phyloP scores from a whole-genome alignment of 1,284 basidiomycete genomes.

The Fomitopsis pinicola region DNA sequence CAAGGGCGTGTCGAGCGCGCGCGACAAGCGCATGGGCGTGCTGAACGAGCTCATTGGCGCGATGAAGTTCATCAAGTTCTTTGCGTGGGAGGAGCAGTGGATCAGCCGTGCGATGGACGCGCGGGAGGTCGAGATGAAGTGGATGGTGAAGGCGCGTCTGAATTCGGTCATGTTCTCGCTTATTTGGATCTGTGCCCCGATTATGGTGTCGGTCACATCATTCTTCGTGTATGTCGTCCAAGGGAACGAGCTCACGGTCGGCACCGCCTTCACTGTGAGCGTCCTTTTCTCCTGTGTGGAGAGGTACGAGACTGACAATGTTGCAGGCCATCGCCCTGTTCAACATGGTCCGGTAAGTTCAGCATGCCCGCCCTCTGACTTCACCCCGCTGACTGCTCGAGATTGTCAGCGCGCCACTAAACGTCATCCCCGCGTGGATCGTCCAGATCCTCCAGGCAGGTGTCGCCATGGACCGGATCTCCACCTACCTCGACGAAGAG shows the following conservation, averaged over 20 bases:
- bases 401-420: slow-evolving; percentile 50
- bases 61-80: slow-evolving; percentile 86
- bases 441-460: slow-evolving; percentile 63
- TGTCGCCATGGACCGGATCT: slow-evolving; percentile 78
- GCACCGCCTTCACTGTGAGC: slow-evolving; percentile 68
- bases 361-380: not conserved
- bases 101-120: slow-evolving; percentile 55
- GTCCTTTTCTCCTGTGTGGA: not conserved
- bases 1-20: slow-evolving; percentile 65
- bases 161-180: slow-evolving; percentile 62
- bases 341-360: slow-evolving; percentile 55
- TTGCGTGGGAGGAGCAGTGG: slow-evolving; percentile 80
- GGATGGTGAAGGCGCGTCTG: slow-evolving; percentile 69
- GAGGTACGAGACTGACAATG: not conserved
- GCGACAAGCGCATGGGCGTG: slow-evolving; percentile 83
- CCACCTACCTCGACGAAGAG: slow-evolving; percentile 78
- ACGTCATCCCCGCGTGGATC: slow-evolving; percentile 65
- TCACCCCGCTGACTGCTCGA: not conserved
- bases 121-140: slow-evolving; percentile 58
- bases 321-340: slow-evolving; percentile 64
- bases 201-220: slow-evolving; percentile 64
- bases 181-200: slow-evolving; percentile 64
- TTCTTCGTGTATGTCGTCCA: slow-evolving; percentile 60
- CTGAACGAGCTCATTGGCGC: slow-evolving; percentile 83
- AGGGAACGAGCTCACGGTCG: slow-evolving; percentile 63